phyloP scores from a whole-genome alignment of 1,139 yeast species.

The Yamadazyma songkhlaensis region DNA sequence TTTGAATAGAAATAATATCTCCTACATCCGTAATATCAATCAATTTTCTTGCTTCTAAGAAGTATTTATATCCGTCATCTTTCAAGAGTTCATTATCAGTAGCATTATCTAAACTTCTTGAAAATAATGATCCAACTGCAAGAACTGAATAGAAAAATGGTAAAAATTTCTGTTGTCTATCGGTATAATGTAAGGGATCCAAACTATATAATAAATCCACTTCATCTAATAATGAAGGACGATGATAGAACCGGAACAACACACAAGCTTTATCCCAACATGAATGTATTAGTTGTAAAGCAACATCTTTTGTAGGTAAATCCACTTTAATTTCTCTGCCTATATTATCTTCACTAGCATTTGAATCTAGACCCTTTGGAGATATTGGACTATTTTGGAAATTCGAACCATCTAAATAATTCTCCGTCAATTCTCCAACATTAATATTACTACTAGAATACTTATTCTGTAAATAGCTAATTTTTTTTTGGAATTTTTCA shows the following conservation, averaged over 20 bases:
- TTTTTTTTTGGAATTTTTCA: slow-evolving; percentile 28
- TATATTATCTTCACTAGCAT: slow-evolving; percentile 18
- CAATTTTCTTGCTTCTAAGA: slow-evolving; percentile 75
- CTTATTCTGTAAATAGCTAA: slow-evolving; percentile 21
- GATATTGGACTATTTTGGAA: slow-evolving; percentile 6
- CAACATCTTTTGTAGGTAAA: slow-evolving; percentile 72
- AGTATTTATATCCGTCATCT: slow-evolving; percentile 81
- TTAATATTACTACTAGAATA: slow-evolving; percentile 14
- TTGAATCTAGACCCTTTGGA: slow-evolving; percentile 7
- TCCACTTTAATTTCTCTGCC: slow-evolving; percentile 58
- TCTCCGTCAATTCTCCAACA: slow-evolving; percentile 23
- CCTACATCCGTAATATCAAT: slow-evolving; percentile 58
- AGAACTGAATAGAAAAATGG: slow-evolving; percentile 69
- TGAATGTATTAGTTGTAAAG: slow-evolving; percentile 65
- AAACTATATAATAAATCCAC: slow-evolving; percentile 52
- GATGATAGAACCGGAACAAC: slow-evolving; percentile 77
- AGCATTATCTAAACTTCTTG: slow-evolving; percentile 36
- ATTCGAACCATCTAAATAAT: slow-evolving; percentile 19
- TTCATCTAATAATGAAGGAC: slow-evolving; percentile 69
- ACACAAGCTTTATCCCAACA: slow-evolving; percentile 90
- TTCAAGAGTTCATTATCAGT: slow-evolving; percentile 49
- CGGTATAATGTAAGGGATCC: slow-evolving; percentile 67
- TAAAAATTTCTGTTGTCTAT: slow-evolving; percentile 70
- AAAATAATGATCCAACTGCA: slow-evolving; percentile 68
- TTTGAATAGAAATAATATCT: slow-evolving; percentile 55